A percentile compares a stretch with the other conserved stretches of the same genome.
These are phyloP conservation scores for Aquilaria malaccensis DNA, from an alignment of 345 rosid genomes.

Conservation along the genomic window DNA sequence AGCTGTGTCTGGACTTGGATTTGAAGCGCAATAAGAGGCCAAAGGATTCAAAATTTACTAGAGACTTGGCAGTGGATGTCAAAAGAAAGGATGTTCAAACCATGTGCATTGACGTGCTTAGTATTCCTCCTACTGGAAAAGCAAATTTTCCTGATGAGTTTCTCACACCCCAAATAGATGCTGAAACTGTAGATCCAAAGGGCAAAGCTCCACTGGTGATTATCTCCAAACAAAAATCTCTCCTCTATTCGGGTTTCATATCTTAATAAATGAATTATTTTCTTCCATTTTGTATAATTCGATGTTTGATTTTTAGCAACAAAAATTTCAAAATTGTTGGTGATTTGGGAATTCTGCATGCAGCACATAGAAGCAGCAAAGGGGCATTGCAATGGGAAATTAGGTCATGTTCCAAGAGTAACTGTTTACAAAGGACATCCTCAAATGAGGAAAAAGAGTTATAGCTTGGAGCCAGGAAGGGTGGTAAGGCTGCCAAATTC, in stretches of 20 bases:
- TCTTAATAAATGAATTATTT: not conserved
- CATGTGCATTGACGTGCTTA: constrained; percentile 39
- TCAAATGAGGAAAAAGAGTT: constrained; percentile 28
- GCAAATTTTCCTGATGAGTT: constrained; percentile 69
- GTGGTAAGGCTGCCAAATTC: constrained; percentile 50
- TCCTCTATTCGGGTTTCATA: too few species aligned
- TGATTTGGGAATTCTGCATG: not conserved
- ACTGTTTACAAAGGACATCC: constrained; percentile 69
- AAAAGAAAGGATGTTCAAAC: constrained; percentile 36
- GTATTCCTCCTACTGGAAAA: constrained; percentile 47
- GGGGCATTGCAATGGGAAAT: constrained; percentile 28
- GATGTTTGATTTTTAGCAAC: too few species aligned
- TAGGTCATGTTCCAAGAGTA: constrained; percentile 29
- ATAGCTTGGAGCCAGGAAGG: constrained; percentile 41
- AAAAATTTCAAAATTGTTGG: too few species aligned
- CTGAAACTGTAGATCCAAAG: constrained; percentile 49
- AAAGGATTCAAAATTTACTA: constrained; percentile 32
- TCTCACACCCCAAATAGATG: constrained; percentile 57
- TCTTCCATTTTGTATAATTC: not conserved
- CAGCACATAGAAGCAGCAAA: constrained; percentile 48
- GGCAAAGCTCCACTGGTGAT: constrained; percentile 62
- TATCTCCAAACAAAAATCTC: not conserved
- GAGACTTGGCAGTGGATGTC: constrained; percentile 28
- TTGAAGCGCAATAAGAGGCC: constrained; percentile 49
- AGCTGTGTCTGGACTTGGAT: not conserved